A percentile compares a stretch with the other conserved stretches of the same genome.
phyloP scores from a whole-genome alignment of 1,139 yeast genomes.

The Hemisphaericaspora lyxosophila region DNA sequence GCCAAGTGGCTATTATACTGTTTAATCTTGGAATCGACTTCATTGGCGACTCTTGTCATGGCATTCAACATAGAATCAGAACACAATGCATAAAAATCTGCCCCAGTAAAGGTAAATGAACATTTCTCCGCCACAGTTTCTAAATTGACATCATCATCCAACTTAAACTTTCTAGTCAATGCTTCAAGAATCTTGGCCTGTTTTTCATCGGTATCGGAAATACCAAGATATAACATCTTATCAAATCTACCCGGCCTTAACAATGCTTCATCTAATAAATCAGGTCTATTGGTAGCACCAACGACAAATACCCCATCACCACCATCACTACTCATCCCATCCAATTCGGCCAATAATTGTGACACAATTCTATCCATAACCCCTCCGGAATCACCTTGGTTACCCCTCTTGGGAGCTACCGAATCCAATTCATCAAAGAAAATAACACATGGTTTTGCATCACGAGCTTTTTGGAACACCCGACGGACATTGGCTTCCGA shows the following conservation, averaged over 20 bases:
- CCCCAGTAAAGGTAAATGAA: slow-evolving; percentile 92
- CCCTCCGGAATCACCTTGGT: slow-evolving; percentile 98
- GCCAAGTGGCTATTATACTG: slow-evolving; percentile 42
- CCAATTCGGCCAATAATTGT: slow-evolving; percentile 88
- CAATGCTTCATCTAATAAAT: slow-evolving; percentile 87
- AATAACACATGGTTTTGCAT: slow-evolving; percentile 95
- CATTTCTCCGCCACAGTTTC: slow-evolving; percentile 64
- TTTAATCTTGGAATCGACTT: slow-evolving; percentile 66
- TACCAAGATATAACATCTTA: slow-evolving; percentile 89
- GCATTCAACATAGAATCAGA: slow-evolving; percentile 95
- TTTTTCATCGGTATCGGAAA: slow-evolving; percentile 85
- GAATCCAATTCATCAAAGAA: slow-evolving; percentile 97
- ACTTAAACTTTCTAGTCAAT: slow-evolving; percentile 76
- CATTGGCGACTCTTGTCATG: slow-evolving; percentile 83
- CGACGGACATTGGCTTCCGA: slow-evolving; percentile 95
- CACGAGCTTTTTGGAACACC: slow-evolving; percentile 91
- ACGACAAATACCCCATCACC: slow-evolving; percentile 96
- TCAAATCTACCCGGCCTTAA: slow-evolving; percentile 96
- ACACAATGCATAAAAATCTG: slow-evolving; percentile 94
- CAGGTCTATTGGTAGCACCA: slow-evolving; percentile 97
- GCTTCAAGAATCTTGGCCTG: slow-evolving; percentile 87
- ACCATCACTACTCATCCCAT: slow-evolving; percentile 75
- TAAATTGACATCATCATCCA: slow-evolving; percentile 63
- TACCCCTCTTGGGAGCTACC: slow-evolving; percentile 96
- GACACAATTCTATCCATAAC: slow-evolving; percentile 98